These are phyloP conservation scores for Mycena galopus DNA, from an alignment of 768 basidiomycete genomes.

Conservation along the genomic window DNA sequence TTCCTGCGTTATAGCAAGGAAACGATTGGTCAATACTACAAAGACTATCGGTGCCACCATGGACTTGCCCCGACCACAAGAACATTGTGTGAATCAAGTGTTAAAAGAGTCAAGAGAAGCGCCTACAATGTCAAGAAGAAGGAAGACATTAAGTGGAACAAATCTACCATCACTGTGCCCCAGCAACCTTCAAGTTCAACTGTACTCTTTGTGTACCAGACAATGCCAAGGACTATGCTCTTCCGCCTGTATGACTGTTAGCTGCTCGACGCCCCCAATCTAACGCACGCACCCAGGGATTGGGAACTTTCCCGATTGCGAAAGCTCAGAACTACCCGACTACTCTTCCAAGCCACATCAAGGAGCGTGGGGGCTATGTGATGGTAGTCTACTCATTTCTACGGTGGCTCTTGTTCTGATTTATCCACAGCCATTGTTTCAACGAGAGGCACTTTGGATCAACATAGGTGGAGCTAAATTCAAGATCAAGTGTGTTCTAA, in stretches of 20 bases:
- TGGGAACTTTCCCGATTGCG: not conserved
- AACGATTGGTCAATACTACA: slow-evolving; percentile 13
- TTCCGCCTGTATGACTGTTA: slow-evolving; percentile 1
- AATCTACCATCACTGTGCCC: not conserved
- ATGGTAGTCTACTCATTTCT: slow-evolving; percentile 16
- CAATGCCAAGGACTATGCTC: not conserved
- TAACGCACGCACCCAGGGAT: not conserved
- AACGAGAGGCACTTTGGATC: slow-evolving; percentile 11
- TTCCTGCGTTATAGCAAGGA: not conserved
- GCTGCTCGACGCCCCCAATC: not conserved
- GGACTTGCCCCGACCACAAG: not conserved
- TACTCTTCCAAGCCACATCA: slow-evolving; percentile 1
- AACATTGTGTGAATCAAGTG: not conserved
- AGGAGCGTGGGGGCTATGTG: slow-evolving; percentile 10
- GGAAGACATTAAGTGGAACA: not conserved
- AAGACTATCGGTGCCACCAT: slow-evolving; percentile 5
- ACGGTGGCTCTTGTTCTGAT: too few species aligned
- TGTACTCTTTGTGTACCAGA: slow-evolving; percentile 14
- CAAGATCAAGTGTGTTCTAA: not conserved
- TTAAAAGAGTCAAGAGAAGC: not conserved
- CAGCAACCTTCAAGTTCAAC: not conserved
- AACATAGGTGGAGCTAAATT: not conserved
- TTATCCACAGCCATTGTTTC: not conserved
- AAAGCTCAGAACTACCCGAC: slow-evolving; percentile 1
- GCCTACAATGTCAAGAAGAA: not conserved